Conservation (phyloP, 768 basidiomycete genomes). For the Leccinellum luteum region DNA sequence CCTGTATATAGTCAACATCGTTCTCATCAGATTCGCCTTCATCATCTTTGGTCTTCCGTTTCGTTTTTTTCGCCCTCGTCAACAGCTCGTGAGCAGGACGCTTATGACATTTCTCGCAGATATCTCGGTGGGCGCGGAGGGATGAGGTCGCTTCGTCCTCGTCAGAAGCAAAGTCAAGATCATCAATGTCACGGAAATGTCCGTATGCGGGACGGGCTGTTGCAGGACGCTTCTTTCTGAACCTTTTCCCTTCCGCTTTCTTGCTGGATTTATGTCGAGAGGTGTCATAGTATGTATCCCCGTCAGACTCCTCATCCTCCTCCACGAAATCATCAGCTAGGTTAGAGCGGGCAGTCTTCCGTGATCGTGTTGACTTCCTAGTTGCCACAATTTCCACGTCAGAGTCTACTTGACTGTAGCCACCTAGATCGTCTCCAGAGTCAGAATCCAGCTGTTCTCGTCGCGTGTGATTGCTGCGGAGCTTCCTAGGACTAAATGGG, state of each 20-base stretch:
- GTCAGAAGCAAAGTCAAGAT: slow-evolving; percentile 40
- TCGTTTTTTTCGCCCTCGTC: slow-evolving; percentile 39
- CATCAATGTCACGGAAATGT: slow-evolving; percentile 40
- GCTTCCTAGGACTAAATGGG: slow-evolving; percentile 70
- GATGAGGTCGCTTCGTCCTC: slow-evolving; percentile 57
- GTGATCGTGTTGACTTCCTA: slow-evolving; percentile 51
- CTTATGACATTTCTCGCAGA: slow-evolving; percentile 72
- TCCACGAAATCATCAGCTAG: slow-evolving; percentile 29
- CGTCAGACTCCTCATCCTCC: slow-evolving; percentile 32
- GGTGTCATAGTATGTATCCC: slow-evolving; percentile 34
- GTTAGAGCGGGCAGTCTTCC: slow-evolving; percentile 38
- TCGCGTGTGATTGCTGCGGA: slow-evolving; percentile 35
- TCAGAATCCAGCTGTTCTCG: slow-evolving; percentile 26
- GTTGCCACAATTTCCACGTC: slow-evolving; percentile 21
- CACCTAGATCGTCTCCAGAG: slow-evolving; percentile 42
- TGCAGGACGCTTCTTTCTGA: slow-evolving; percentile 34
- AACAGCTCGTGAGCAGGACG: slow-evolving; percentile 57
- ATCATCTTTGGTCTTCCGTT: slow-evolving; percentile 38
- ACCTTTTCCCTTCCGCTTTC: not conserved
- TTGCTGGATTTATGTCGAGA: slow-evolving; percentile 7
- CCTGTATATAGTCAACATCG: slow-evolving; percentile 47
- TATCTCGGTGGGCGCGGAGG: slow-evolving; percentile 56
- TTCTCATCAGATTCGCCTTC: slow-evolving; percentile 50
- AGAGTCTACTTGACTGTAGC: slow-evolving; percentile 35
- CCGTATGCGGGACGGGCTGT: slow-evolving; percentile 49